These are phyloP conservation scores for Acanthamoeba triangularis DNA, from an alignment of 208 protist species.

Conservation along the genomic window DNA sequence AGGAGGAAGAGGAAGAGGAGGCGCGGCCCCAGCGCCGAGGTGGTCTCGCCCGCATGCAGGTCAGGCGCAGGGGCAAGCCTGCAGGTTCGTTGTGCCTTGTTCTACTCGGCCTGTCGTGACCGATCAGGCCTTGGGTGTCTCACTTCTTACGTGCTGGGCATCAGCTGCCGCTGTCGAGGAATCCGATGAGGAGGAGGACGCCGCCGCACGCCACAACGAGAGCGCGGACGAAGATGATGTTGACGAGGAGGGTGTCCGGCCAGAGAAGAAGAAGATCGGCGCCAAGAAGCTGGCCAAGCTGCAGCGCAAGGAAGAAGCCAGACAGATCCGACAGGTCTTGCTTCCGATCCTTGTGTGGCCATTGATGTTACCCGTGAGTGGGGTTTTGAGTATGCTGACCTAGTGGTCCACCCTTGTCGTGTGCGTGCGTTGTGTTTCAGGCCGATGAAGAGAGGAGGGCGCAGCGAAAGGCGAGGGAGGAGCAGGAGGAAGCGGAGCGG, in stretches of 20 bases:
- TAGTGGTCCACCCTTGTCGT: too few species aligned
- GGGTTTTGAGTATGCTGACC: too few species aligned
- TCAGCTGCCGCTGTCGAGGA: background rate
- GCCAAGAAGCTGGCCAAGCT: slow-evolving; percentile 47
- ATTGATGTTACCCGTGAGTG: too few species aligned
- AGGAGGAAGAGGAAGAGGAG: background rate
- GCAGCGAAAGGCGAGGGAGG: slow-evolving; percentile 3
- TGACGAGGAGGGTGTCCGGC: background rate
- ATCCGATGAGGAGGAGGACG: background rate
- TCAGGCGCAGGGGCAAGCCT: background rate
- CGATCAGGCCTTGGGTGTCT: background rate
- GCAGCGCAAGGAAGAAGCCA: slow-evolving; percentile 19
- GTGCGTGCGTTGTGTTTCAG: background rate
- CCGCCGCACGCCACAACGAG: background rate
- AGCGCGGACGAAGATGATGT: background rate
- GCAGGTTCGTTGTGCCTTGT: background rate
- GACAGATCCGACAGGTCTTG: background rate
- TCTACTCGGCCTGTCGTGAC: background rate
- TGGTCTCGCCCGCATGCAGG: slow-evolving; percentile 24
- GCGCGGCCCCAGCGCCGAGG: background rate
- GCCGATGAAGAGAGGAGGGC: background rate
- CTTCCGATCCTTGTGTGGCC: background rate
- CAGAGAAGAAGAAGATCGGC: slow-evolving; percentile 7
- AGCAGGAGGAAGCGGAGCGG: slow-evolving; percentile 3
- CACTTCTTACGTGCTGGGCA: too few species aligned